Evolutionary conservation across 768 basidiomycete species (phyloP).

Genomic region (Tremella fuciformis): DNA sequence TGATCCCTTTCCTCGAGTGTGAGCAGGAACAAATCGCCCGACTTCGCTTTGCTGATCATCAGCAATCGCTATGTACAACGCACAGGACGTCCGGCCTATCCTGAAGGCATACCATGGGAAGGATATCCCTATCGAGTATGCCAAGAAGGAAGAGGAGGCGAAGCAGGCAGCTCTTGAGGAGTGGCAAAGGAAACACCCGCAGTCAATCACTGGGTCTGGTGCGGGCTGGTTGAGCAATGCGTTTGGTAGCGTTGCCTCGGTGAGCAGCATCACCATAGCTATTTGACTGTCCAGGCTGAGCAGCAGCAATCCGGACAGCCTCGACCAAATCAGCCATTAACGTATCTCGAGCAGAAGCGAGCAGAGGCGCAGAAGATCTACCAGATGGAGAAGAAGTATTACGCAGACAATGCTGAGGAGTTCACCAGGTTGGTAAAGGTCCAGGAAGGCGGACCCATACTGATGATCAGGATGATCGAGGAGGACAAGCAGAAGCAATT

Average conservation of each 20-base stretch:
- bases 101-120: constrained; percentile 80
- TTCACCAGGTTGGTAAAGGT: constrained; percentile 44
- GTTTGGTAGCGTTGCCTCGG: constrained; percentile 47
- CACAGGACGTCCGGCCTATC: constrained; percentile 81
- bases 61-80: constrained; percentile 92
- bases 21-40: constrained; percentile 30
- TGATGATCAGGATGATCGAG: constrained; percentile 44
- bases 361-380: constrained; percentile 49
- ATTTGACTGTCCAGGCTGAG: neutral
- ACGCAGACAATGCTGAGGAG: constrained; percentile 49
- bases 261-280: constrained; percentile 18
- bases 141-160: constrained; percentile 76
- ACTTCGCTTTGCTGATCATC: constrained; percentile 4
- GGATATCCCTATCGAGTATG: constrained; percentile 84
- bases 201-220: constrained; percentile 24
- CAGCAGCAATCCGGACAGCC: constrained; percentile 31
- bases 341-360: constrained; percentile 51
- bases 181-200: constrained; percentile 62
- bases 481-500: constrained; percentile 51
- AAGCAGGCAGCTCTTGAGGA: constrained; percentile 75
- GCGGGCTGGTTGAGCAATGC: constrained; percentile 37
- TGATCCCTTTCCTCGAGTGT: constrained; percentile 98
- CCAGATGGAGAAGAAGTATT: constrained; percentile 51
- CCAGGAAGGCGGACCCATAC: neutral
- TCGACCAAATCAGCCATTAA: constrained; percentile 48